Evolutionary conservation across 441 rosid species (phyloP).

Genomic region (Erysimum cheiri): DNA sequence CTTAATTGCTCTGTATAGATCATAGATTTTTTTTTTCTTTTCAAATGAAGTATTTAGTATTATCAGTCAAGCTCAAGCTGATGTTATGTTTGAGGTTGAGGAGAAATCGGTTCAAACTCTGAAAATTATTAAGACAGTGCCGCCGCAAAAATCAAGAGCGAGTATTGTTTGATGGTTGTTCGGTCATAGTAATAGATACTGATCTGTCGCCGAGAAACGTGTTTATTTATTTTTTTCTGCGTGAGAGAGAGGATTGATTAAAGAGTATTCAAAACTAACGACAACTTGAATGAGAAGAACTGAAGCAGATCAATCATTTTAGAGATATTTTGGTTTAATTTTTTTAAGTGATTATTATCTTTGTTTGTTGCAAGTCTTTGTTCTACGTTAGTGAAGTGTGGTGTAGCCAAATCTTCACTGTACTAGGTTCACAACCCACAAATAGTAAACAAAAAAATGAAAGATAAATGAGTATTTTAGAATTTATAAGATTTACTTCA

Average conservation of each 20-base stretch:
- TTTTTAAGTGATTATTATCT: not conserved
- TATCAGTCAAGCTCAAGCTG: no score
- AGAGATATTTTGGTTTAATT: not conserved
- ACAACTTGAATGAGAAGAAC: not conserved
- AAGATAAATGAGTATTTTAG: not conserved
- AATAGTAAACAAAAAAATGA: not conserved
- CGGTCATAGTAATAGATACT: conserved; percentile 2
- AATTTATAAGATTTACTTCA: not conserved
- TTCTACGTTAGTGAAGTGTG: not conserved
- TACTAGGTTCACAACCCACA: not conserved
- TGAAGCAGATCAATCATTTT: not conserved
- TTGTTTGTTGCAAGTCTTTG: not conserved
- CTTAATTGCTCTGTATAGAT: no score
- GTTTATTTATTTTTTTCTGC: not conserved
- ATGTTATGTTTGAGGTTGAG: not conserved
- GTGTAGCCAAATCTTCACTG: not conserved
- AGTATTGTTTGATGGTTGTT: not conserved
- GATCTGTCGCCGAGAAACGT: not conserved
- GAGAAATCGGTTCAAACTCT: not conserved
- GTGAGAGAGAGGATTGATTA: not conserved
- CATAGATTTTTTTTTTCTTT: no score
- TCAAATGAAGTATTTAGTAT: no score
- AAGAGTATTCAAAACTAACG: not conserved
- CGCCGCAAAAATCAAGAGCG: not conserved
- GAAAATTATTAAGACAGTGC: not conserved